Conservation (phyloP, 139 green algal genomes). For the Raphidocelis subcapitata region DNA sequence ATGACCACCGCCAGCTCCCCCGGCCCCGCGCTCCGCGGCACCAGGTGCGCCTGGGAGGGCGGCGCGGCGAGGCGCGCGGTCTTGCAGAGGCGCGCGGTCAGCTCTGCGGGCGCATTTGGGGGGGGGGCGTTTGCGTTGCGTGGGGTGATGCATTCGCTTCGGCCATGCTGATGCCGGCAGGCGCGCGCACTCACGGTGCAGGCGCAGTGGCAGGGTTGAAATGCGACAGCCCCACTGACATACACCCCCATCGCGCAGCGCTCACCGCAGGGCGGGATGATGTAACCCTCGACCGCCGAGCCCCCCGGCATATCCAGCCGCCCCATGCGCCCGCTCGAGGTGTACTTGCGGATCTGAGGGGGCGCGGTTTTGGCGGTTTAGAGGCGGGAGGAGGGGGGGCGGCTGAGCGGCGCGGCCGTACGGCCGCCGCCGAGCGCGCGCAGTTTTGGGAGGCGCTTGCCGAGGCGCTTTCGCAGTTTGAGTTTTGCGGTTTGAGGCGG, state of each 20-base stretch:
- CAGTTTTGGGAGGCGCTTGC: no score
- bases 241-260: no score
- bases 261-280: constrained; percentile 32
- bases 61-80: constrained; percentile 32
- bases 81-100: constrained; percentile 45
- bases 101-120: background rate
- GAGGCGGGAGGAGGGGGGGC: no score
- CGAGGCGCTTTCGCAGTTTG: no score
- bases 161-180: background rate
- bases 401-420: no score
- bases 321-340: constrained; percentile 14
- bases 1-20: constrained; percentile 50
- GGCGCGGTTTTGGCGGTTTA: no score
- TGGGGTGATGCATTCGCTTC: background rate
- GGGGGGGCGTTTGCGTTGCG: background rate
- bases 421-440: no score
- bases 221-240: background rate
- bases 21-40: constrained; percentile 27
- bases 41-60: constrained; percentile 19
- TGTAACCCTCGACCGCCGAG: constrained; percentile 44
- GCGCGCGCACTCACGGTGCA: background rate
- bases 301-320: constrained; percentile 14
- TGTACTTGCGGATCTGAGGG: background rate
- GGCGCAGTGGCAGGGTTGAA: background rate
- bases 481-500: no score